Conservation (phyloP, 805 yeast genomes). For the Wickerhamomyces subpelliculosus region DNA sequence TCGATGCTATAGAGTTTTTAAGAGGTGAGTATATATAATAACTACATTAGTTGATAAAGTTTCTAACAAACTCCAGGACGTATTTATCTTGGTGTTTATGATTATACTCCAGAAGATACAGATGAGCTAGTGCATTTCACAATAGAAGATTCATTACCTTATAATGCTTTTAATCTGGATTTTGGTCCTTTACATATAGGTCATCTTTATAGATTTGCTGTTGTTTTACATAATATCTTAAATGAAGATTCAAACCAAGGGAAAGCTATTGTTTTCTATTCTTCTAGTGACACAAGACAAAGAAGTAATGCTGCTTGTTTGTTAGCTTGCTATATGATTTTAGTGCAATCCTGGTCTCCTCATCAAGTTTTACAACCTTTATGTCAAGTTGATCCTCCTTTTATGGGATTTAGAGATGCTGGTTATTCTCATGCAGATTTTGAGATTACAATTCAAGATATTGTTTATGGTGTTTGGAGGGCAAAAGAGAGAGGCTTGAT, state of each 20-base stretch:
- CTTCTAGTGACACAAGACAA: constrained; percentile 71
- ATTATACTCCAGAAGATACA: constrained; percentile 70
- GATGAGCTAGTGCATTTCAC: constrained; percentile 77
- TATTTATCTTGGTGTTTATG: constrained; percentile 87
- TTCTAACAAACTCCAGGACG: constrained; percentile 36
- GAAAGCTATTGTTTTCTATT: constrained; percentile 86
- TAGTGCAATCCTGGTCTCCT: constrained; percentile 97
- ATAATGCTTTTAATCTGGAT: constrained; percentile 92
- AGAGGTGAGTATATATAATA: constrained; percentile 8
- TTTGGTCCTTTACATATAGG: constrained; percentile 96
- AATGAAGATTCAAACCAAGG: constrained; percentile 80
- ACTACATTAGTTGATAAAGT: constrained; percentile 1
- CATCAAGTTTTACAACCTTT: constrained; percentile 95
- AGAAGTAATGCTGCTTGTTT: constrained; percentile 94
- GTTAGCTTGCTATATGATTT: constrained; percentile 87
- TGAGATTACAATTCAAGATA: constrained; percentile 87
- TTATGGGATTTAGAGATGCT: constrained; percentile 94
- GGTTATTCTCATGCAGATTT: constrained; percentile 96
- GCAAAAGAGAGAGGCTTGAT: constrained; percentile 90
- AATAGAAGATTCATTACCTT: constrained; percentile 85
- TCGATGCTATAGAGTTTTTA: constrained; percentile 44
- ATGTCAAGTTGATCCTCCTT: constrained; percentile 86
- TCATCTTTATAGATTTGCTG: constrained; percentile 90
- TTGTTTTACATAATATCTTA: constrained; percentile 82
- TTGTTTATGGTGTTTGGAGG: constrained; percentile 95